phyloP scores from a whole-genome alignment of 1,139 yeast genomes.

The Sugiyamaella novakii region DNA sequence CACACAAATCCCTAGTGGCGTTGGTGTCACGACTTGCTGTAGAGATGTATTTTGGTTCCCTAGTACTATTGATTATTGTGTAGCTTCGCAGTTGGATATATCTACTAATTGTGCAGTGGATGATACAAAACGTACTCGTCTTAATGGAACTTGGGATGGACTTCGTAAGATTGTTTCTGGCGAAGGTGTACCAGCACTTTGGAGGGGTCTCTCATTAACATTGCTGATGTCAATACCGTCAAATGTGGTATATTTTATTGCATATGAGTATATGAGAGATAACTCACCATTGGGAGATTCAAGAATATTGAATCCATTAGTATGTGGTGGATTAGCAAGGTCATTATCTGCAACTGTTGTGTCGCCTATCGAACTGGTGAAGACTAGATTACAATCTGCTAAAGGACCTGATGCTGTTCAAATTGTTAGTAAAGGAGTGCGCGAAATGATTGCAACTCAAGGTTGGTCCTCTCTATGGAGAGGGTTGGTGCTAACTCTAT shows the following conservation, averaged over 20 bases:
- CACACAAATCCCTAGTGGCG: conserved; percentile 35
- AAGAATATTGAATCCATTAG: conserved; percentile 64
- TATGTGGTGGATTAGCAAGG: conserved; percentile 88
- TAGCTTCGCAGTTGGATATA: conserved; percentile 40
- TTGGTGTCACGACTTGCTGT: conserved; percentile 46
- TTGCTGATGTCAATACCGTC: conserved; percentile 90
- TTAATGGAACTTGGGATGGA: conserved; percentile 71
- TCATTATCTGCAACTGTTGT: conserved; percentile 79
- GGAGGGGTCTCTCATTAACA: conserved; percentile 88
- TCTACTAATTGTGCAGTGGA: conserved; percentile 40
- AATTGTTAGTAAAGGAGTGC: conserved; percentile 56
- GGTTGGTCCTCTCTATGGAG: conserved; percentile 73
- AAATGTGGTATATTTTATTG: conserved; percentile 90
- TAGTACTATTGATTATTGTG: conserved; percentile 44
- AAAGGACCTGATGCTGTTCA: conserved; percentile 39
- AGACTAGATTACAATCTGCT: conserved; percentile 86
- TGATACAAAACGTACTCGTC: conserved; percentile 40
- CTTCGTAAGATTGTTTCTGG: conserved; percentile 60
- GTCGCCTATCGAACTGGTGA: conserved; percentile 84
- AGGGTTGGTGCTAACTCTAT: conserved; percentile 82
- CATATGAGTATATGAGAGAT: conserved; percentile 85
- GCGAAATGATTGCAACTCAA: conserved; percentile 53
- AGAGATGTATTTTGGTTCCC: conserved; percentile 47
- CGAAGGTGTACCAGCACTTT: conserved; percentile 77
- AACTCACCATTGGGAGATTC: conserved; percentile 57